These are phyloP conservation scores for Cucumis cinereus DNA, from an alignment of 306 rosid species.

Conservation along the genomic window DNA sequence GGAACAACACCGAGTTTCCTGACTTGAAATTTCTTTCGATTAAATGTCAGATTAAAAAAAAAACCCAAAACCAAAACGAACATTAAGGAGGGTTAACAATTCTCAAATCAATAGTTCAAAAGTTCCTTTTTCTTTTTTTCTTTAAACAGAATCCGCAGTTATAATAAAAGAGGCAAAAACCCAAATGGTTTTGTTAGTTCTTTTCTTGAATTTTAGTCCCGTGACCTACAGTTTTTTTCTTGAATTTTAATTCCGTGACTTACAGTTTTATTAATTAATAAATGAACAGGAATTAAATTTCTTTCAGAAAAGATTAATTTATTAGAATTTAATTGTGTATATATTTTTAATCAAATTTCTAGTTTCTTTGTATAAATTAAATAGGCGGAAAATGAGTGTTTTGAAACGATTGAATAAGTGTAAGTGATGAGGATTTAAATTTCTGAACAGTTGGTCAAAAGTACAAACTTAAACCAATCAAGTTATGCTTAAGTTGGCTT, in stretches of 20 bases:
- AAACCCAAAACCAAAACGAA: background rate
- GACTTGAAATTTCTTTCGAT: background rate
- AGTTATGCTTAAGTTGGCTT: background rate
- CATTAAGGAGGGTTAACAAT: background rate
- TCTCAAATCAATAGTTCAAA: background rate
- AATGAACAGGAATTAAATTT: background rate
- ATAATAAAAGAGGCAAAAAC: background rate
- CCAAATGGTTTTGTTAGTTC: background rate
- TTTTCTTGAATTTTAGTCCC: background rate
- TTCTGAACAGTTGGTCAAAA: background rate
- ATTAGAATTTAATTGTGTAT: background rate
- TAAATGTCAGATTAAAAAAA: background rate
- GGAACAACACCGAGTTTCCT: background rate
- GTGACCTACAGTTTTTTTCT: background rate
- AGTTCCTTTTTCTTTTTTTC: background rate
- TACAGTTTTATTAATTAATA: background rate
- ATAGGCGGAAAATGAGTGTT: background rate
- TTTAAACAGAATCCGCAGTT: background rate
- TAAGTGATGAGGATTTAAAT: background rate
- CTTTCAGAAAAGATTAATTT: background rate
- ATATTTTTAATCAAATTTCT: background rate
- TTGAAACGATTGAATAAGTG: background rate
- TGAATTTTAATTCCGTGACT: background rate
- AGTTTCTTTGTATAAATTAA: background rate
- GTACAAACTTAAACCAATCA: background rate